Conservation (phyloP, 2,329 filamentous ascomycete species). For the Botrytis medusae region DNA sequence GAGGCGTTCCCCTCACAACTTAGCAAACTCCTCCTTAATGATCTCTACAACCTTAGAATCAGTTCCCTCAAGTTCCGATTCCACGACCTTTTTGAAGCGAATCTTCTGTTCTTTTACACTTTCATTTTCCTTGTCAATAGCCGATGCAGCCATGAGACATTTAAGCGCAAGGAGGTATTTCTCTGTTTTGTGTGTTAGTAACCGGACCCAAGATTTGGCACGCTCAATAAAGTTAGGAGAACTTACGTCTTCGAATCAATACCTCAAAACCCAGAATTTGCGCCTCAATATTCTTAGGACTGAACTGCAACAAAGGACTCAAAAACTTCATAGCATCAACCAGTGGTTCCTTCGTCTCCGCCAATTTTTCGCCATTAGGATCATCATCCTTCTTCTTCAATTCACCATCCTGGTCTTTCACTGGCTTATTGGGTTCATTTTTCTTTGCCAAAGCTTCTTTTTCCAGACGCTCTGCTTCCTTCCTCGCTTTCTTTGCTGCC, state of each 20-base stretch:
- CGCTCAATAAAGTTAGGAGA: background rate
- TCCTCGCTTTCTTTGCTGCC: constrained; percentile 85
- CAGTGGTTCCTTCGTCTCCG: constrained; percentile 78
- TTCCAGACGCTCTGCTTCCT: constrained; percentile 71
- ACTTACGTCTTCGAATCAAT: constrained; percentile 76
- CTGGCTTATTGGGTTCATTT: constrained; percentile 76
- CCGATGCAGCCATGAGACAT: constrained; percentile 73
- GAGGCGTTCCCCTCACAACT: background rate
- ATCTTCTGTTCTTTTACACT: constrained; percentile 74
- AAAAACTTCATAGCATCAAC: constrained; percentile 87
- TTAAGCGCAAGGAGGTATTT: constrained; percentile 87
- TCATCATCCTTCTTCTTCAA: constrained; percentile 88
- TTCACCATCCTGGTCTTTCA: constrained; percentile 60
- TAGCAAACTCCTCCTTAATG: constrained; percentile 65
- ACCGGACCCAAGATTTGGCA: background rate
- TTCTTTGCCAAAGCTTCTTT: constrained; percentile 79
- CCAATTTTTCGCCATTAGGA: constrained; percentile 76
- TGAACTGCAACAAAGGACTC: constrained; percentile 75
- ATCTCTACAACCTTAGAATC: constrained; percentile 66
- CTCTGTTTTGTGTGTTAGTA: constrained; percentile 50
- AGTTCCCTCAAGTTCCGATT: constrained; percentile 58
- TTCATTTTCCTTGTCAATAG: constrained; percentile 67
- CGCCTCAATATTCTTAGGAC: constrained; percentile 74
- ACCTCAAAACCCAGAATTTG: constrained; percentile 91
- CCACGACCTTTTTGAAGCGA: constrained; percentile 65